Base-by-base conservation (phyloP, 2,329 filamentous ascomycete genomes). In the Ceratocystis albifundus region DNA sequence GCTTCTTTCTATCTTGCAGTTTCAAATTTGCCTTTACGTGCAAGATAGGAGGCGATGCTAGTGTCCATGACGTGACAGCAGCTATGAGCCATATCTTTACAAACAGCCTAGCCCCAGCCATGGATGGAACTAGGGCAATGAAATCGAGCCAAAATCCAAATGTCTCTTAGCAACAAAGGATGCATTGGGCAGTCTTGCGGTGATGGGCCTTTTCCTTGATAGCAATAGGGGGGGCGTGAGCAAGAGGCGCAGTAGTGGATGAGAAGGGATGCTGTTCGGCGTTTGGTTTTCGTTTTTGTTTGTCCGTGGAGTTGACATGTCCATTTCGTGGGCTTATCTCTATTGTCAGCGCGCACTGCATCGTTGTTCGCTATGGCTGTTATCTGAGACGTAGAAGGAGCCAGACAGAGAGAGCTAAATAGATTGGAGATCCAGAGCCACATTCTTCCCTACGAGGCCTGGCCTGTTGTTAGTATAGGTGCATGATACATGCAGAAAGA, bases 31-130 rank as follows among this genome's bases (percentile, higher is more conserved):
- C 72, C 1, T 70, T 69, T 0, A 72, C 75, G 1, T 65, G 55
- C 2, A 32, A 68, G 15, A 70, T 71, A 0, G 62, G 73, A 0
- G 72, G 74, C 1, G 70, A 68, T 1, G 66, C 66, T 1, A 70
- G 70, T n/a, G 69, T 70, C 36, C 71, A 71, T 64, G 69, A 75
- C 32, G 70, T 74, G 1, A 69, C 68, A 0, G 68, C 73, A 53
- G 71, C 71, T 0, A 74, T 76, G 66, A 74, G 75, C 0, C 70
- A 74, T n/a, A 72, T 72, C 66, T 76, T 73, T 48, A 72, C 74
- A 4, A 72, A 74, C 1, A 76, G 75, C 25, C 75, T 74, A 0
- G 74, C 76, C 5, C 66, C 76, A 4, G 71, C 72, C 74, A 70
- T 68, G 66, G 73, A 5, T 74, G n/a, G 63, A 68, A 4, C 65